A percentile compares a stretch with the other conserved stretches of the same genome.
Evolutionary conservation across 2,329 filamentous ascomycete genomes (phyloP).

Genomic region (Colletotrichum tropicale): DNA sequence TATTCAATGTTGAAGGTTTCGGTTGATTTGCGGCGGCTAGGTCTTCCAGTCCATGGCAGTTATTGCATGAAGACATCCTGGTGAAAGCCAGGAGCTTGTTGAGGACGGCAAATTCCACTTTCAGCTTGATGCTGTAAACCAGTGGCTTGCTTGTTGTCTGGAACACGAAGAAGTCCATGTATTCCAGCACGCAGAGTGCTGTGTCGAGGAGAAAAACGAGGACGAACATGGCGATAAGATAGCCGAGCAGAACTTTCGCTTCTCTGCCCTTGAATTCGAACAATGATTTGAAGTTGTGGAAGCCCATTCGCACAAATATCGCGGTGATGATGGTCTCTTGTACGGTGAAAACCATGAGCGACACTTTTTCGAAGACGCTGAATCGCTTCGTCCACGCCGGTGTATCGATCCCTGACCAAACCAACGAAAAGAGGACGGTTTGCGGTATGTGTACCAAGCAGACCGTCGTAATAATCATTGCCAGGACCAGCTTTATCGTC

Average conservation of each 20-base stretch:
- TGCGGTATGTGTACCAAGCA: constrained; percentile 53
- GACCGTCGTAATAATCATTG: constrained; percentile 57
- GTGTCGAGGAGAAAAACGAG: constrained; percentile 44
- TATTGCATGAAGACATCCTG: not conserved
- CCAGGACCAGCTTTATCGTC: constrained; percentile 35
- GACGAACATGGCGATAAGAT: constrained; percentile 43
- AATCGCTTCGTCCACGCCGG: constrained; percentile 33
- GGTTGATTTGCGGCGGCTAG: not conserved
- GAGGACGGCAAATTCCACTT: constrained; percentile 56
- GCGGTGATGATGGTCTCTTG: constrained; percentile 59
- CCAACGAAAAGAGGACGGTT: constrained; percentile 52
- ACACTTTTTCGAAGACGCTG: constrained; percentile 56
- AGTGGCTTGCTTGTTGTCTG: constrained; percentile 19
- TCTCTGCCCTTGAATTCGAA: constrained; percentile 13
- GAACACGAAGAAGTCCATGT: constrained; percentile 35
- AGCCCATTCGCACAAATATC: constrained; percentile 39
- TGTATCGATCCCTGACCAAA: constrained; percentile 41
- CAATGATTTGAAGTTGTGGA: constrained; percentile 3
- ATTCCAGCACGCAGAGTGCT: constrained; percentile 39
- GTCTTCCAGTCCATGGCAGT: not conserved
- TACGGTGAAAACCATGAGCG: constrained; percentile 59
- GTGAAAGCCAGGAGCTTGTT: constrained; percentile 32
- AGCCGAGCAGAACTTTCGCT: constrained; percentile 33
- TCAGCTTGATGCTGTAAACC: constrained; percentile 19
- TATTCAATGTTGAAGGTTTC: not conserved